phyloP scores from a whole-genome alignment of 2,329 filamentous ascomycete genomes.

The Dichotomopilus funicola region DNA sequence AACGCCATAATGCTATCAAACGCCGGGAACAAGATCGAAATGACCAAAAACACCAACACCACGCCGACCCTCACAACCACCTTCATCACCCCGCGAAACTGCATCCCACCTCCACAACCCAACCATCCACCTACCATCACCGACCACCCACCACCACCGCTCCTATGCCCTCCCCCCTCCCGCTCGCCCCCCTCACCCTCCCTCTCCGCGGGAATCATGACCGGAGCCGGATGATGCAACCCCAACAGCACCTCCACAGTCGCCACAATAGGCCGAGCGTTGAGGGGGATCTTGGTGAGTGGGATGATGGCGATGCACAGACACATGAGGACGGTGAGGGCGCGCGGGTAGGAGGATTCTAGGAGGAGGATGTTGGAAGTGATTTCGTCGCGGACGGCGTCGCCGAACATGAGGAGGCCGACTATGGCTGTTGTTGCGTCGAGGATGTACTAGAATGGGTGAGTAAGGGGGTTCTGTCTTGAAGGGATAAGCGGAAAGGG shows the following conservation, averaged over 20 bases:
- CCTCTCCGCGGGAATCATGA: too few relatives aligned
- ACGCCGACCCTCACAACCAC: constrained; percentile 58
- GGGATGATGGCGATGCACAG: constrained; percentile 88
- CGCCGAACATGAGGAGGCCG: constrained; percentile 91
- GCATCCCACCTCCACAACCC: constrained; percentile 43
- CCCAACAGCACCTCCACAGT: constrained; percentile 77
- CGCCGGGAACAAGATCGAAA: constrained; percentile 63
- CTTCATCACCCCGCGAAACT: constrained; percentile 53
- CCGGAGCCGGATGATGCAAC: constrained; percentile 43
- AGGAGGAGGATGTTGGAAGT: constrained; percentile 83
- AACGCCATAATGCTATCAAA: constrained; percentile 91
- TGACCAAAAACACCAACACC: constrained; percentile 64
- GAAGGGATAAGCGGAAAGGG: background rate
- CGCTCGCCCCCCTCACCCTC: too few relatives aligned
- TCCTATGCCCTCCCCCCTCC: too few relatives aligned
- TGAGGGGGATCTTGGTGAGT: constrained; percentile 89
- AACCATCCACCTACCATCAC: too few relatives aligned
- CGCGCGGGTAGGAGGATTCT: constrained; percentile 65
- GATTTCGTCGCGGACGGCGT: constrained; percentile 79
- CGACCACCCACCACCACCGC: too few relatives aligned
- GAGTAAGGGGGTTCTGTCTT: background rate
- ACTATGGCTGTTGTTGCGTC: constrained; percentile 76
- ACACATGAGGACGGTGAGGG: constrained; percentile 71
- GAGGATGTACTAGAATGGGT: constrained; percentile 57
- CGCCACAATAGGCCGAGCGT: constrained; percentile 78